Evolutionary conservation across 768 basidiomycete genomes (phyloP), one percentile per base, ranked within the genome.

Genomic region (Collybia mongolica): DNA sequence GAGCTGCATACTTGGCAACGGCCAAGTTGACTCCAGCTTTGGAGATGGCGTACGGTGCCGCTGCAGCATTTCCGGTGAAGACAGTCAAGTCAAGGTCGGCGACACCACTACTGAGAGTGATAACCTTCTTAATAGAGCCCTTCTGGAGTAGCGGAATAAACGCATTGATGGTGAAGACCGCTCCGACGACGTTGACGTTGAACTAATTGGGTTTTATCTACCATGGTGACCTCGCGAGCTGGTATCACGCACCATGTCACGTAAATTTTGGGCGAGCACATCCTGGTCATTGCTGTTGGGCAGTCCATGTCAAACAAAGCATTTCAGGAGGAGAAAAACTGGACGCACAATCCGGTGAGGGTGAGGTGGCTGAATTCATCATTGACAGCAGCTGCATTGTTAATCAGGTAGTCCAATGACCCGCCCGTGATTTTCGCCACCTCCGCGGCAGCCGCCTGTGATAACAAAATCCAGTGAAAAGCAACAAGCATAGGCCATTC

Each of bases 1-100:
- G 39, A 6, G 41, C 48, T 41, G 72, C 69, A 49, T 69, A 75
- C 53, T 73, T 71, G 15, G 63, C 68, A 9, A 64, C 55, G 19
- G 60, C 68, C 60, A 72, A 62, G 49, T 73, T 69, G 7, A 69
- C 32, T 2, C 67, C 73, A 4, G 67, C 65, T 59, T 76, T 74
- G 46, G 71, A 63, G 22, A 70, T 59, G 23, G 58, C 48, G 58
- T 76, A 76, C 7, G 66, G 52, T 4, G 53, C 48, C 15, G 24
- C 12, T 11, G 12, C 39, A 14, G 22, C 17, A 28, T 54, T 48
- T 9, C 50, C 60, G n/a, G 52, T 9, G 5, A 11, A 7, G 17
- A 67, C 38, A 2, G 56, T 60, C 17, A 66, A 24, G 2, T 66
- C 67, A 2, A 49, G 39, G 53, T 68, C 69, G 12, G 53, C 70